These are phyloP conservation scores for Diaporthe eres DNA, from an alignment of 2,329 filamentous ascomycete species.

Conservation along the genomic window DNA sequence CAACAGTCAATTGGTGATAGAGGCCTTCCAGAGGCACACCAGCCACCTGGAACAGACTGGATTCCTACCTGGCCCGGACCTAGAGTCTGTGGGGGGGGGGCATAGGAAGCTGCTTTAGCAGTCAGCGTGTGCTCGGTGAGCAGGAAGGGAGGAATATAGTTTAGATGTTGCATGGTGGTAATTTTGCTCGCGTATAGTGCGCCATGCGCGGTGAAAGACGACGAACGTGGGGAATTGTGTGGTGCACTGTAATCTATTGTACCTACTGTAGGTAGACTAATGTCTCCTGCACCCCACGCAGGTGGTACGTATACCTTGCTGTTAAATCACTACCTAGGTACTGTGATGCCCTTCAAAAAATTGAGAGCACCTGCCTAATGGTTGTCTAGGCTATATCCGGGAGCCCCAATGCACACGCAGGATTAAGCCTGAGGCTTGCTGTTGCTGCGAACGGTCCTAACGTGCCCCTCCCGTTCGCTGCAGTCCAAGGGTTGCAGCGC, in stretches of 20 bases:
- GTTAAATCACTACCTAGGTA: neutral
- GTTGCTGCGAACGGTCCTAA: neutral
- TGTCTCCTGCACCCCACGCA: neutral
- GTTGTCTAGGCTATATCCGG: neutral
- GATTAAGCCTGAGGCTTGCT: neutral
- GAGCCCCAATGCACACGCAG: neutral
- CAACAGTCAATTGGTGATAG: too few relatives aligned
- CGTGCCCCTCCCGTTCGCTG: constrained; percentile 3
- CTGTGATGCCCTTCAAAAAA: too few relatives aligned
- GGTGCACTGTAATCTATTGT: neutral
- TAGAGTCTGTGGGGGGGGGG: neutral
- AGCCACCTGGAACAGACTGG: neutral
- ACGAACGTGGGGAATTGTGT: neutral
- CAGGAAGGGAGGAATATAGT: neutral
- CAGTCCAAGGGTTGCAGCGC: neutral
- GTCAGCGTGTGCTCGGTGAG: neutral
- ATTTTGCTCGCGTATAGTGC: neutral
- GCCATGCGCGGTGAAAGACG: neutral
- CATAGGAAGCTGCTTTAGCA: neutral
- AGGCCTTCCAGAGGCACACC: too few relatives aligned
- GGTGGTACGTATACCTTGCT: neutral
- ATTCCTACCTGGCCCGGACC: neutral
- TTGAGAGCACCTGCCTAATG: too few relatives aligned
- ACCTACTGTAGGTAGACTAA: neutral
- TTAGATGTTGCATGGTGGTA: neutral